Conservation (phyloP, 2,329 filamentous ascomycete species). For the Scytalidium lignicola region DNA sequence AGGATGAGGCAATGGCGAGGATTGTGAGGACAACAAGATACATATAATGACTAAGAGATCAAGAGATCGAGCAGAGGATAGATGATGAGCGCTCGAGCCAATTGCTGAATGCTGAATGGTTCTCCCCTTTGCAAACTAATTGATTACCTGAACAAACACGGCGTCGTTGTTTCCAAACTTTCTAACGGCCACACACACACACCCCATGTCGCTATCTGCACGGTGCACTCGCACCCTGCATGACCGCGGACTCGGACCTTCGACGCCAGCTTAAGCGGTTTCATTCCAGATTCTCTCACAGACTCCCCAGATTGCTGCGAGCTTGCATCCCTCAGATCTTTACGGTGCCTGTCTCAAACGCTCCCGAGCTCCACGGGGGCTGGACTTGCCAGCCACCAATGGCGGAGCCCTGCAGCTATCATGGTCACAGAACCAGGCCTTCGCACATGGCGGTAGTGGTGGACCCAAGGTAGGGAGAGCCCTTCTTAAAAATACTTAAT, state of each 20-base stretch:
- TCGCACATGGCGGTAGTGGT: background rate
- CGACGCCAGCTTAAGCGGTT: background rate
- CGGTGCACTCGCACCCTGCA: background rate
- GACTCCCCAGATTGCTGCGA: background rate
- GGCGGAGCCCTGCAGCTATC: background rate
- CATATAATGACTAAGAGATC: too few relatives aligned
- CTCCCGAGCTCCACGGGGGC: background rate
- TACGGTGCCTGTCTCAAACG: background rate
- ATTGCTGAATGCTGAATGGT: too few relatives aligned
- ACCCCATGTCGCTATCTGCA: too few relatives aligned
- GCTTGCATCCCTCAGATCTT: background rate
- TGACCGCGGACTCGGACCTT: background rate
- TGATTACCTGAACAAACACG: too few relatives aligned
- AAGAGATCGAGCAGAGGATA: too few relatives aligned
- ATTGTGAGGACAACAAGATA: too few relatives aligned
- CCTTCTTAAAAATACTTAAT: background rate
- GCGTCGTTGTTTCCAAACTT: too few relatives aligned
- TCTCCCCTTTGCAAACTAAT: too few relatives aligned
- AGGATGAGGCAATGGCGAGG: too few relatives aligned
- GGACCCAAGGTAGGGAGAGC: background rate
- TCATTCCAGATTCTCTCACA: background rate
- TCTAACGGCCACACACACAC: too few relatives aligned
- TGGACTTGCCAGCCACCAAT: background rate
- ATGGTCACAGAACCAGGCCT: background rate
- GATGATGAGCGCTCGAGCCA: too few relatives aligned